Evolutionary conservation across 345 rosid genomes (phyloP), one percentile per base, ranked within the genome.

Genomic region (Bruguiera parviflora): DNA sequence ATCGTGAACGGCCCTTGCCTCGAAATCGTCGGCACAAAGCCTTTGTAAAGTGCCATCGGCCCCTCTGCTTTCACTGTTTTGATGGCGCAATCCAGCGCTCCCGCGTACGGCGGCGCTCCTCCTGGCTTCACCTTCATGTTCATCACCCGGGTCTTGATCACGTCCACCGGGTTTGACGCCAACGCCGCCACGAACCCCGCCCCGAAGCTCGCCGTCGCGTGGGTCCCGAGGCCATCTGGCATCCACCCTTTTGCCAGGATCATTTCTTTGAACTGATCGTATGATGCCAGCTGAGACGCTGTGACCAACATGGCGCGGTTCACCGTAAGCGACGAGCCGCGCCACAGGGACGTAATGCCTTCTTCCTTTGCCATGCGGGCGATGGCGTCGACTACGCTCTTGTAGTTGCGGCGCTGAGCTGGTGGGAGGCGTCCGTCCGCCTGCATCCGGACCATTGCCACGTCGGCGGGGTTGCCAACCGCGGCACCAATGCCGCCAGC

Each of bases 381-480:
- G 71, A 92, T 82, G 8, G 94, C 98, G 76, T 92, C 98, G 18
- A 77, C 61, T 6, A 85, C 98, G 83, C 91, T 85, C 53, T 81
- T 82, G 87, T 92, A 92, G 73, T 89, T 92, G 28, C 96, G 88
- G 52, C 98, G 80, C 19, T 92, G 73, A 1, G 72, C 63, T 8
- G 64, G 29, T 0, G 98, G 96, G 31, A 92, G 87, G 20, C 96
- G 87, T 0, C 96, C 98, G 63, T 92, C 98, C 5, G 94, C 96
- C 72, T 92, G 98, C 96, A 92, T 92, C 7, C 98, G 81, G 35
- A 92, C 98, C 96, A 89, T 89, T 0, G 96, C 90, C n/a, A 92
- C 91, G 53, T 92, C 98, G 0, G 98, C 96, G 0, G 98, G 98
- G 55, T 92, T 92, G 15, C 98, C 98, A 1, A 89, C 91, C 4